Evolutionary conservation across 495 filamentous ascomycete species (phyloP).

Genomic region (Terfezia boudieri): DNA sequence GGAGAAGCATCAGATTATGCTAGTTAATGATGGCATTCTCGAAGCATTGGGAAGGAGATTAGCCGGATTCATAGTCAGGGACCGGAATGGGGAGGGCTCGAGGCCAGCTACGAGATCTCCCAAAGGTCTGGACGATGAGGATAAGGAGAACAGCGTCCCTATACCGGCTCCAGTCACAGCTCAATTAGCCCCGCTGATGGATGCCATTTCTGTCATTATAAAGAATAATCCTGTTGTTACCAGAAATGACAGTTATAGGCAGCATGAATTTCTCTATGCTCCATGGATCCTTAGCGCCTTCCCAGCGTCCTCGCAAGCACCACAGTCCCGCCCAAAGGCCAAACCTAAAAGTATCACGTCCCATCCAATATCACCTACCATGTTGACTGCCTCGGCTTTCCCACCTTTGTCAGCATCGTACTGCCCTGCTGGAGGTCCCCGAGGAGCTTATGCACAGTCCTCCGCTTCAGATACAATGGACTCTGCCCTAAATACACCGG

Average conservation of each 20-base stretch:
- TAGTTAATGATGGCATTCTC: conserved; percentile 51
- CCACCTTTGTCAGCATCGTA: conserved; percentile 21
- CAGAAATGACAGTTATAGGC: conserved; percentile 32
- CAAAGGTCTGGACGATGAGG: conserved; percentile 22
- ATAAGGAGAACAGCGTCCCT: conserved; percentile 23
- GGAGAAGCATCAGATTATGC: conserved; percentile 34
- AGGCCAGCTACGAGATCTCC: conserved; percentile 11
- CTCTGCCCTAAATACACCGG: background rate
- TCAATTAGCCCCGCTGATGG: conserved; percentile 49
- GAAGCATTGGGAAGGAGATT: conserved; percentile 59
- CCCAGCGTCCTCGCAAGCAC: conserved; percentile 23
- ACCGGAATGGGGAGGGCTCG: background rate
- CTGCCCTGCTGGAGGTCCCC: background rate
- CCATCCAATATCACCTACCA: background rate
- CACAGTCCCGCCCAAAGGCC: background rate
- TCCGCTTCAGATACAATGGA: conserved; percentile 9
- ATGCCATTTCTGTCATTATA: conserved; percentile 60
- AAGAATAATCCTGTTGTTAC: conserved; percentile 31
- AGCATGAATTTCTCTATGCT: conserved; percentile 55
- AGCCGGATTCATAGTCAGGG: conserved; percentile 42
- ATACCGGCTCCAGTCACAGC: conserved; percentile 34
- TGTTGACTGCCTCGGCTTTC: conserved; percentile 20
- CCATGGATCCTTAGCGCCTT: conserved; percentile 53
- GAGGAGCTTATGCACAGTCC: conserved; percentile 9
- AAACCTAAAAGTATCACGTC: background rate